Percentiles rank a stretch among this genome's conserved stretches.
phyloP scores from a whole-genome alignment of 257 asterid species.

The Solanum etuberosum region DNA sequence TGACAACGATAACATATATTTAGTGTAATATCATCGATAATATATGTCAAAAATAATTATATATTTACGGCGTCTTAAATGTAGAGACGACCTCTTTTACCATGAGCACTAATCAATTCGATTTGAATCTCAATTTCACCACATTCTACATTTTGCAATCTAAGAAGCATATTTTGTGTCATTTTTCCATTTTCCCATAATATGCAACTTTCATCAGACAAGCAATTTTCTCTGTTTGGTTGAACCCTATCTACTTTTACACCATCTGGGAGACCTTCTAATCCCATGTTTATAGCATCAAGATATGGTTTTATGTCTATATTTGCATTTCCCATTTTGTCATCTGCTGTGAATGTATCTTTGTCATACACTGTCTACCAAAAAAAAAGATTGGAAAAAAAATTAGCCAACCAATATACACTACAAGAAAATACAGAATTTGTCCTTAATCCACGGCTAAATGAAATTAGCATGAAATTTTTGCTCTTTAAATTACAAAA shows the following conservation, averaged over 20 bases:
- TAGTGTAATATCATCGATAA: neutral
- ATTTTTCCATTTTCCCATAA: constrained; percentile 65
- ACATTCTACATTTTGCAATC: constrained; percentile 47
- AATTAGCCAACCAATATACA: neutral
- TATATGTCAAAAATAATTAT: neutral
- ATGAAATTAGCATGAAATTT: neutral
- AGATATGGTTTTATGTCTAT: constrained; percentile 40
- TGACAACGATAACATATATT: neutral
- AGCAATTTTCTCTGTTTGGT: constrained; percentile 43
- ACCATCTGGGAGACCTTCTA: constrained; percentile 55
- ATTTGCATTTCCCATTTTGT: constrained; percentile 67
- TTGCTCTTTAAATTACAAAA: neutral
- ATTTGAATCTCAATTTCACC: constrained; percentile 65
- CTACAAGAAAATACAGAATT: neutral
- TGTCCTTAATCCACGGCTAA: neutral
- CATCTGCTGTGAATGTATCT: constrained; percentile 80
- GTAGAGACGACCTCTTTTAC: neutral
- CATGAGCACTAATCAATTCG: constrained; percentile 12
- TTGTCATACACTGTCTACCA: constrained; percentile 56
- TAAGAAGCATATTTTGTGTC: constrained; percentile 64
- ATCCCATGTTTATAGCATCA: constrained; percentile 47
- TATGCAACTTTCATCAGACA: constrained; percentile 51
- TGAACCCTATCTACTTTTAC: constrained; percentile 52
- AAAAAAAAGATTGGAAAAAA: neutral
- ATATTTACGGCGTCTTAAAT: neutral